Evolutionary conservation across 305 asterid species (phyloP).

Genomic region (Fraxinus sp.): DNA sequence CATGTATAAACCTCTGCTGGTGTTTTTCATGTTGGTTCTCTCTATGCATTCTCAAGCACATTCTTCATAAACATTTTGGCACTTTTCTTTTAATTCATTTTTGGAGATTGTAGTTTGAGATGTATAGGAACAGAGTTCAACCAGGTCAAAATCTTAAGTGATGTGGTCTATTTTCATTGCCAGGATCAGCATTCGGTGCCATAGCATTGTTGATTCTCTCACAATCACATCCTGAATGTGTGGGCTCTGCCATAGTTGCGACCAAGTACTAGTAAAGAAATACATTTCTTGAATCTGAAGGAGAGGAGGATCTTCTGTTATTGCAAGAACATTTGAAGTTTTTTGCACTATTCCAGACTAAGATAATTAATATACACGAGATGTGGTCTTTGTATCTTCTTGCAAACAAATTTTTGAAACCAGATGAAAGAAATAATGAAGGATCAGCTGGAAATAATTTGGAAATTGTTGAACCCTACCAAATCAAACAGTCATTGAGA

Average conservation of each 20-base stretch:
- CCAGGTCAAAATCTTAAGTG: not conserved
- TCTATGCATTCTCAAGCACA: not conserved
- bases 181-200: slow-evolving; percentile 14
- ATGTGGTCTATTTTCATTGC: slow-evolving; percentile 9
- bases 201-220: slow-evolving; percentile 10
- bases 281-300: slow-evolving; percentile 2
- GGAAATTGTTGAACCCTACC: slow-evolving; percentile 42
- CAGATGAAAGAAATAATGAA: slow-evolving; percentile 53
- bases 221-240: slow-evolving; percentile 10
- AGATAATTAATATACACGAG: slow-evolving; percentile 30
- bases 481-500: slow-evolving; percentile 36
- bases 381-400: slow-evolving; percentile 78
- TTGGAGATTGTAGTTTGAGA: not conserved
- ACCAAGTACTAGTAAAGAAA: slow-evolving; percentile 10
- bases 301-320: slow-evolving; percentile 13
- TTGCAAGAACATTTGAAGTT: slow-evolving; percentile 13
- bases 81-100: not conserved
- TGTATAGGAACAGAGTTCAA: not conserved
- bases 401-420: slow-evolving; percentile 66
- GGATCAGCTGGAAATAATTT: slow-evolving; percentile 38
- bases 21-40: not conserved
- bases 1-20: not conserved
- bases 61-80: not conserved
- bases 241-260: slow-evolving; percentile 5
- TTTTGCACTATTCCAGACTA: slow-evolving; percentile 4